Percentiles rank a stretch among this genome's conserved stretches.
Conservation (phyloP, 257 asterid genomes). For the Solanum arcanum region DNA sequence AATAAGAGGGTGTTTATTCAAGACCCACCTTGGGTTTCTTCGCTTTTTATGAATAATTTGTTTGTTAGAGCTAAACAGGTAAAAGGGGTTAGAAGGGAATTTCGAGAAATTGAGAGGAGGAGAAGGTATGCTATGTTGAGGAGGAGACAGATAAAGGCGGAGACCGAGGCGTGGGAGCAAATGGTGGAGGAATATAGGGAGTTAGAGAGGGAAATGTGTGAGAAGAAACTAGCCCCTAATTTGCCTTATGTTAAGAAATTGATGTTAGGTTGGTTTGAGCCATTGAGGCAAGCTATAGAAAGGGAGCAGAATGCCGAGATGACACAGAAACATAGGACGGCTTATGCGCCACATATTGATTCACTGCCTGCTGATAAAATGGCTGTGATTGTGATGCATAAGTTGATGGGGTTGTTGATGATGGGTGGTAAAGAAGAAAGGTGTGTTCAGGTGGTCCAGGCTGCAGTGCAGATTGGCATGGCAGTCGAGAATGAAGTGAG, state of each 20-base stretch:
- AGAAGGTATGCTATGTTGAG: constrained; percentile 50
- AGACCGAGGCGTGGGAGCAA: constrained; percentile 94
- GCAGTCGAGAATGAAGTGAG: constrained; percentile 89
- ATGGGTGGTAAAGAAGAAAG: constrained; percentile 73
- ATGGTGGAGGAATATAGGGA: constrained; percentile 81
- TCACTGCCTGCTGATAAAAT: constrained; percentile 82
- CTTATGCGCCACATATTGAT: constrained; percentile 60
- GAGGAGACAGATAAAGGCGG: constrained; percentile 72
- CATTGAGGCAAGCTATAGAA: constrained; percentile 64
- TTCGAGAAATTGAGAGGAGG: constrained; percentile 71
- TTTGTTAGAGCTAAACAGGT: constrained; percentile 32
- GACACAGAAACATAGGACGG: constrained; percentile 49
- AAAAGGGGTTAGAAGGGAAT: constrained; percentile 46
- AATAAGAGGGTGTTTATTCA: constrained; percentile 45
- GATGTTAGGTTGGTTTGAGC: constrained; percentile 90
- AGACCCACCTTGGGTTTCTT: constrained; percentile 88
- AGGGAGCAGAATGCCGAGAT: constrained; percentile 53
- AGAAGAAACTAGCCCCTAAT: constrained; percentile 83
- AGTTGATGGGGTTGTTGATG: constrained; percentile 82
- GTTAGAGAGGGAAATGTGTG: constrained; percentile 89
- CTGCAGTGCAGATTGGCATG: constrained; percentile 75
- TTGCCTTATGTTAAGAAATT: constrained; percentile 76
- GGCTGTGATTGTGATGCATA: constrained; percentile 96
- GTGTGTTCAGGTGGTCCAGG: constrained; percentile 81
- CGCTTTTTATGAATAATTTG: constrained; percentile 58